phyloP scores from a whole-genome alignment of 2,329 filamentous ascomycete genomes.

The Dothideomycetidae sp. region DNA sequence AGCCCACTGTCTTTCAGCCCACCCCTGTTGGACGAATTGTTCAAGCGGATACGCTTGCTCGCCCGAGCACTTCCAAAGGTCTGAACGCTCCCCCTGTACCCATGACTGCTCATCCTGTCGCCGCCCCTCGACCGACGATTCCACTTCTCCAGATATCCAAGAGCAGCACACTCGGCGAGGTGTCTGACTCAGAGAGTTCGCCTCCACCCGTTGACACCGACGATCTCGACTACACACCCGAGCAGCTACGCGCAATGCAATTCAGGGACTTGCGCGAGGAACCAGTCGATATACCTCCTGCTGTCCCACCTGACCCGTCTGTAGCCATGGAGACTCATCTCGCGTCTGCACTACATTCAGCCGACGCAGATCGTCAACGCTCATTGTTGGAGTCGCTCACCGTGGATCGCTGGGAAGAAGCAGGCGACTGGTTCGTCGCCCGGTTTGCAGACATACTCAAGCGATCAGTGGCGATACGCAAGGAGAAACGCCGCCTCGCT shows the following conservation, averaged over 20 bases:
- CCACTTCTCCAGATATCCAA: neutral
- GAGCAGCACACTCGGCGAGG: constrained; percentile 1
- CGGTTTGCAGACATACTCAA: constrained; percentile 38
- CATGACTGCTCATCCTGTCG: too few species aligned
- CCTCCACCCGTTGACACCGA: neutral
- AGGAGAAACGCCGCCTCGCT: constrained; percentile 39
- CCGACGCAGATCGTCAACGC: constrained; percentile 25
- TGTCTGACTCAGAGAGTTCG: neutral
- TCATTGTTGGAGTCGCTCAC: constrained; percentile 38
- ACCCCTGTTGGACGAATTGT: neutral
- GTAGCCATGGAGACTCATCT: neutral
- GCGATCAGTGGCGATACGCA: constrained; percentile 38
- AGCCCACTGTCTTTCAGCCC: neutral
- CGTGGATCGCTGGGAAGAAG: constrained; percentile 46
- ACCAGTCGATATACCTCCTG: constrained; percentile 15
- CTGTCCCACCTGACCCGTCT: neutral
- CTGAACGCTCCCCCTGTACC: too few species aligned
- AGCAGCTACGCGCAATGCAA: constrained; percentile 17
- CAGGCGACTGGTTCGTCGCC: constrained; percentile 46
- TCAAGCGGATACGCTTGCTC: neutral
- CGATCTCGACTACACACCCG: constrained; percentile 18
- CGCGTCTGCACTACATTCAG: constrained; percentile 3
- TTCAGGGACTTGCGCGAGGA: constrained; percentile 18
- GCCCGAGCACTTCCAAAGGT: neutral
- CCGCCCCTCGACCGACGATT: too few species aligned